phyloP scores from a whole-genome alignment of 2,329 filamentous ascomycete genomes.

The Pezicula carpinea region DNA sequence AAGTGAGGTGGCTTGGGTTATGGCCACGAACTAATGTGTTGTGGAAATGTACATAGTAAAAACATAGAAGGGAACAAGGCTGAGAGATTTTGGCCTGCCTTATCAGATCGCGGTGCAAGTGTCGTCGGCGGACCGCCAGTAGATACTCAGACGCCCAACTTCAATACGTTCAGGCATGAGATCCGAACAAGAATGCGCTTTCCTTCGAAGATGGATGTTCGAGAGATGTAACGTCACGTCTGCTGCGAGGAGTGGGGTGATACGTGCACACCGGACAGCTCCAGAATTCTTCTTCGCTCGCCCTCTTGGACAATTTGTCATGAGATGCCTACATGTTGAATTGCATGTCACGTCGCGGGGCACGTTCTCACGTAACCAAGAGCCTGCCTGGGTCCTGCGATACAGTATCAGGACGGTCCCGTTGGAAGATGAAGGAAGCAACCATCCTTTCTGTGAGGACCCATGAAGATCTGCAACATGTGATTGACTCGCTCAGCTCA shows the following conservation, averaged over 20 bases:
- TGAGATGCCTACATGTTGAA: not conserved
- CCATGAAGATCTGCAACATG: too few relatives aligned
- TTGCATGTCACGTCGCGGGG: not conserved
- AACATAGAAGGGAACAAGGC: constrained; percentile 10
- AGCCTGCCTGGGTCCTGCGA: too few relatives aligned
- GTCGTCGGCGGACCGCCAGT: not conserved
- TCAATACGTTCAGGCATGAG: not conserved
- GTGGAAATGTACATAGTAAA: constrained; percentile 16
- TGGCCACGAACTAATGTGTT: constrained; percentile 1
- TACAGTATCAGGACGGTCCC: too few relatives aligned
- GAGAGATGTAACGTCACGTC: not conserved
- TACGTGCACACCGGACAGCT: not conserved
- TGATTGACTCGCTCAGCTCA: too few relatives aligned
- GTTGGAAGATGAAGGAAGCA: too few relatives aligned
- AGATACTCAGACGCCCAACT: constrained; percentile 11
- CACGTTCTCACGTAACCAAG: not conserved
- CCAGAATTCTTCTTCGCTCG: not conserved
- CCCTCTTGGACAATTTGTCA: too few relatives aligned
- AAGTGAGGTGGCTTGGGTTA: not conserved
- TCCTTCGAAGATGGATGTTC: not conserved
- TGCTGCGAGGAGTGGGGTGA: not conserved
- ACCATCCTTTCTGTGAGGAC: too few relatives aligned
- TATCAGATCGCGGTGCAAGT: constrained; percentile 8
- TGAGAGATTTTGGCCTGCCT: constrained; percentile 8
- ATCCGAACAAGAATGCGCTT: not conserved